Percentiles rank a stretch among this genome's conserved stretches.
These are phyloP conservation scores for Tetrapisispora phaffii DNA, from an alignment of 805 yeast genomes.

Conservation along the genomic window DNA sequence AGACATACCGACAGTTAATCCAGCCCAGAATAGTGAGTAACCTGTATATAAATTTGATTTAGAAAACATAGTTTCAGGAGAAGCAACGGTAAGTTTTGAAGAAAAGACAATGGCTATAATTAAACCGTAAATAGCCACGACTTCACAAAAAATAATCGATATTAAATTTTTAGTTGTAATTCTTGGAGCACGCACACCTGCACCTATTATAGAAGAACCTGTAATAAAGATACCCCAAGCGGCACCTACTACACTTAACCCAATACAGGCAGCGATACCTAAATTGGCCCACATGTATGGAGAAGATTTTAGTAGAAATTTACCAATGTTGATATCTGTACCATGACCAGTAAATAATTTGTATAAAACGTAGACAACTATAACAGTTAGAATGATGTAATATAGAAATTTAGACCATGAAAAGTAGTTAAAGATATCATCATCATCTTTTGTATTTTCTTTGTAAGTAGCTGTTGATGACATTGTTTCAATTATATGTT, in stretches of 20 bases:
- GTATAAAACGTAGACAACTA: constrained; percentile 21
- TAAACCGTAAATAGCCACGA: constrained; percentile 95
- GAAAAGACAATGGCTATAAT: constrained; percentile 97
- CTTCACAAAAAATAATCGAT: constrained; percentile 96
- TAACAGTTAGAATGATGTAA: constrained; percentile 16
- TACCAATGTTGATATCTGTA: constrained; percentile 84
- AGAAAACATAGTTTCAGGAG: constrained; percentile 53
- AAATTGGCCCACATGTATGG: constrained; percentile 96
- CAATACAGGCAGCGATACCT: constrained; percentile 87
- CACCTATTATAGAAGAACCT: constrained; percentile 90
- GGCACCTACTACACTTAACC: constrained; percentile 91
- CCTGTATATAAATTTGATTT: constrained; percentile 89
- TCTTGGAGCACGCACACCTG: constrained; percentile 96
- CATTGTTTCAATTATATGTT: neutral
- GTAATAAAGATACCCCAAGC: constrained; percentile 99
- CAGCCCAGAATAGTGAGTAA: constrained; percentile 95
- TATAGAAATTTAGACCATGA: constrained; percentile 14
- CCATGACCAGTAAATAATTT: constrained; percentile 82
- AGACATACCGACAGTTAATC: constrained; percentile 86
- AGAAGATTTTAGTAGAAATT: constrained; percentile 71
- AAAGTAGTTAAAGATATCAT: constrained; percentile 5
- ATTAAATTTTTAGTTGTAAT: constrained; percentile 95
- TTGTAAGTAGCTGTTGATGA: neutral
- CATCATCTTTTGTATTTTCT: constrained; percentile 1
- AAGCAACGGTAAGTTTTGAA: constrained; percentile 68